Percentiles rank a stretch among this genome's conserved stretches.
Conservation (phyloP, 75 land plant genomes). For the Chamaecyparis obtusa region DNA sequence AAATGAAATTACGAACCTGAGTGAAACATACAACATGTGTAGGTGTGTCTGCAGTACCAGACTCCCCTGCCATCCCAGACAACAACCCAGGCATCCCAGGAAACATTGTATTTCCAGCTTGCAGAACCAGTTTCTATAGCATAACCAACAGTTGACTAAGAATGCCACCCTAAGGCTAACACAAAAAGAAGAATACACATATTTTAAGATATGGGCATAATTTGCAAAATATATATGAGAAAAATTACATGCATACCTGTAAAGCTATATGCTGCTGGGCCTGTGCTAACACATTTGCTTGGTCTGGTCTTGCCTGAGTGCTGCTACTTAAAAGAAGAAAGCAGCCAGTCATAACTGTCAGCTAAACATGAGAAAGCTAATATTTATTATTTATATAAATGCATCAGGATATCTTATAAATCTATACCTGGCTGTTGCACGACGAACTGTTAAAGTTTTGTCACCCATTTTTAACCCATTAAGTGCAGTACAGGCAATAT, state of each 20-base stretch:
- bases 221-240: neutral
- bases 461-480: conserved; percentile 96
- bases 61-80: conserved; percentile 29
- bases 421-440: conserved; percentile 76
- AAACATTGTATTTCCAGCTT: conserved; percentile 24
- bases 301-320: conserved; percentile 82
- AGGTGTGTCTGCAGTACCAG: conserved; percentile 29
- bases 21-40: conserved; percentile 77
- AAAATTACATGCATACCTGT: conserved; percentile 50
- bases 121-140: conserved; percentile 39
- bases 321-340: conserved; percentile 19
- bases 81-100: conserved; percentile 26
- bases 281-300: conserved; percentile 76
- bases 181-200: conserved; percentile 3
- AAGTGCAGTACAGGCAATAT: conserved; percentile 86
- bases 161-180: neutral
- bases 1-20: conserved; percentile 31
- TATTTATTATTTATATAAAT: neutral
- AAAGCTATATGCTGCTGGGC: conserved; percentile 91
- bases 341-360: neutral
- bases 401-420: neutral
- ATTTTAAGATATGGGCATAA: neutral
- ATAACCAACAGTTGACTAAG: neutral
- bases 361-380: no score
- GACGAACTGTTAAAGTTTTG: conserved; percentile 88